phyloP scores from a whole-genome alignment of 208 protist genomes.

The Borovskyia barvae region DNA sequence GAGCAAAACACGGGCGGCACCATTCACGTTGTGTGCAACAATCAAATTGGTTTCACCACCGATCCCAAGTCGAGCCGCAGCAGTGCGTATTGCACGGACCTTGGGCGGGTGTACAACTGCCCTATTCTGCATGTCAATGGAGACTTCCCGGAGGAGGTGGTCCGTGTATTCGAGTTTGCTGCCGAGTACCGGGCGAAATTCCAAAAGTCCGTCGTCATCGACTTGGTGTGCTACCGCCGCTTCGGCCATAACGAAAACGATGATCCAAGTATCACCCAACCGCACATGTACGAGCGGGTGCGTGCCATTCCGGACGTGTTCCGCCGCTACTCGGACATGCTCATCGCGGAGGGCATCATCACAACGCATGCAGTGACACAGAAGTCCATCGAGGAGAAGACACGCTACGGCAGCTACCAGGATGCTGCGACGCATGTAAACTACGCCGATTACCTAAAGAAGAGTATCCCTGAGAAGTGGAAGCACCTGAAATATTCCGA shows the following conservation, averaged over 20 bases:
- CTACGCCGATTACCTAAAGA: conserved; percentile 84
- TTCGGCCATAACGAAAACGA: conserved; percentile 98
- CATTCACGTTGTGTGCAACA: conserved; percentile 98
- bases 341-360: conserved; percentile 79
- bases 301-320: conserved; percentile 84
- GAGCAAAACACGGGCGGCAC: conserved; percentile 96
- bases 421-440: conserved; percentile 56
- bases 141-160: conserved; percentile 95
- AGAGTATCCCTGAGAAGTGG: conserved; percentile 69
- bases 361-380: conserved; percentile 63
- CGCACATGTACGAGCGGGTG: conserved; percentile 95
- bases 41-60: conserved; percentile 99
- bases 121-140: conserved; percentile 99
- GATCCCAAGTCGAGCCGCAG: conserved; percentile 95
- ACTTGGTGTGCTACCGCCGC: conserved; percentile 97
- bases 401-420: conserved; percentile 77
- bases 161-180: conserved; percentile 89
- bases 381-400: conserved; percentile 75
- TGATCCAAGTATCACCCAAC: conserved; percentile 98
- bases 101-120: conserved; percentile 93
- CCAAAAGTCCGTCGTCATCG: conserved; percentile 94
- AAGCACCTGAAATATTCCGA: conserved; percentile 79
- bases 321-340: conserved; percentile 68
- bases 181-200: conserved; percentile 93
- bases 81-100: conserved; percentile 97